These are phyloP conservation scores for Pseudozyma hubeiensis DNA, from an alignment of 1,284 basidiomycete species.

Conservation along the genomic window DNA sequence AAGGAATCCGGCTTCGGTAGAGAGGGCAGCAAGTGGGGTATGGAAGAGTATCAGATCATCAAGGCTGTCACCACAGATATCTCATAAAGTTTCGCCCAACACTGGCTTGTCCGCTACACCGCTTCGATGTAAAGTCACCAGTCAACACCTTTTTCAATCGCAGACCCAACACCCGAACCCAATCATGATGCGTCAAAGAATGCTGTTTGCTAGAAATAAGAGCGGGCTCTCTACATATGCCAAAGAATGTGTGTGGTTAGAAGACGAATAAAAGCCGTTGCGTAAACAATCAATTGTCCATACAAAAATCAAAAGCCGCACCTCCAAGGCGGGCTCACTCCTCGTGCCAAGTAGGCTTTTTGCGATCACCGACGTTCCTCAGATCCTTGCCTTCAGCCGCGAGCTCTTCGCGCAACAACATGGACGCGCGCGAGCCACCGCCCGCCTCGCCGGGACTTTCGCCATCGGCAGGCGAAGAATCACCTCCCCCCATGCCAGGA, in stretches of 20 bases:
- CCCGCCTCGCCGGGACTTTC: constrained; percentile 34
- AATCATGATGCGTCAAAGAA: no score
- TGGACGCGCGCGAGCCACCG: constrained; percentile 21
- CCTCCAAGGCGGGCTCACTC: constrained; percentile 12
- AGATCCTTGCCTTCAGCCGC: constrained; percentile 55
- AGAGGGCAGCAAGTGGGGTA: constrained; percentile 31
- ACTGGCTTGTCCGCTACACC: no score
- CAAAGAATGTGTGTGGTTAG: no score
- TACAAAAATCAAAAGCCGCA: no score
- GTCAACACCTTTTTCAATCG: no score
- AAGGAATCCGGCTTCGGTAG: constrained; percentile 45
- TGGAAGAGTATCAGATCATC: constrained; percentile 40
- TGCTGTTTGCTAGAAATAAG: no score
- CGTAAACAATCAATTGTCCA: no score
- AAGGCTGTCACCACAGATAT: constrained; percentile 43
- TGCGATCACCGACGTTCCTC: constrained; percentile 48
- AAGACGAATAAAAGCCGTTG: no score
- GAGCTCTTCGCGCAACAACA: constrained; percentile 52
- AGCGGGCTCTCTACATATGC: no score
- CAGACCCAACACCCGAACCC: no score
- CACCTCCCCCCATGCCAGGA: constrained; percentile 23
- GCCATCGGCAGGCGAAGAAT: constrained; percentile 30
- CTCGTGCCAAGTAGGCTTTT: constrained; percentile 51
- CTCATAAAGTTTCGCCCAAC: background rate
- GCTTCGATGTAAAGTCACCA: no score